phyloP scores from a whole-genome alignment of 495 filamentous ascomycete species.

The Cercophora sp. region DNA sequence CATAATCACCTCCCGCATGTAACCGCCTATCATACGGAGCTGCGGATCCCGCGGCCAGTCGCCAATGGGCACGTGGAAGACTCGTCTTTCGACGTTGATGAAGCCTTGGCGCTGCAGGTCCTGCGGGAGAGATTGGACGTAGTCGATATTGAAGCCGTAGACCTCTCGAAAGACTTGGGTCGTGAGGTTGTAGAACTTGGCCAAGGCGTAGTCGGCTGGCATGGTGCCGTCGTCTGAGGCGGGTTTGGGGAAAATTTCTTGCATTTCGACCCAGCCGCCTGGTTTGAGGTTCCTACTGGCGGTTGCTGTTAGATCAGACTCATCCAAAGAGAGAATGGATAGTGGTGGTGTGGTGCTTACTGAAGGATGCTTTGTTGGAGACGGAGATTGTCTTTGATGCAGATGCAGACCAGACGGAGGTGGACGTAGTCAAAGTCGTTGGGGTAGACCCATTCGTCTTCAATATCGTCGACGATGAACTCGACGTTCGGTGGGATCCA shows the following conservation, averaged over 20 bases:
- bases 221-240: slow-evolving; percentile 52
- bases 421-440: slow-evolving; percentile 51
- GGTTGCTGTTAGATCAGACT: not conserved
- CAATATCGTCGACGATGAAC: slow-evolving; percentile 60
- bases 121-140: slow-evolving; percentile 35
- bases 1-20: slow-evolving; percentile 45
- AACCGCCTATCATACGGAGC: slow-evolving; percentile 55
- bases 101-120: slow-evolving; percentile 46
- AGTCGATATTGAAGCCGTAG: slow-evolving; percentile 43
- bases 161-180: slow-evolving; percentile 25
- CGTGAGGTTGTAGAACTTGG: slow-evolving; percentile 34
- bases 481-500: slow-evolving; percentile 54
- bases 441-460: slow-evolving; percentile 49
- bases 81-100: slow-evolving; percentile 45
- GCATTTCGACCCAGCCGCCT: slow-evolving; percentile 60
- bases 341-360: slow-evolving; percentile 23
- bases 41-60: slow-evolving; percentile 56
- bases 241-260: slow-evolving; percentile 51
- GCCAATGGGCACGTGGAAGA: slow-evolving; percentile 57
- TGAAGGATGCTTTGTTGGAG: slow-evolving; percentile 32
- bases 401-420: slow-evolving; percentile 39
- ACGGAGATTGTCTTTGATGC: slow-evolving; percentile 44
- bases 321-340: not conserved
- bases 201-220: slow-evolving; percentile 41
- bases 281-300: slow-evolving; percentile 54